Evolutionary conservation across 192 early-diverging fungal species (phyloP), one percentile per base, ranked within the genome.

Genomic region (Glomus cerebriforme): DNA sequence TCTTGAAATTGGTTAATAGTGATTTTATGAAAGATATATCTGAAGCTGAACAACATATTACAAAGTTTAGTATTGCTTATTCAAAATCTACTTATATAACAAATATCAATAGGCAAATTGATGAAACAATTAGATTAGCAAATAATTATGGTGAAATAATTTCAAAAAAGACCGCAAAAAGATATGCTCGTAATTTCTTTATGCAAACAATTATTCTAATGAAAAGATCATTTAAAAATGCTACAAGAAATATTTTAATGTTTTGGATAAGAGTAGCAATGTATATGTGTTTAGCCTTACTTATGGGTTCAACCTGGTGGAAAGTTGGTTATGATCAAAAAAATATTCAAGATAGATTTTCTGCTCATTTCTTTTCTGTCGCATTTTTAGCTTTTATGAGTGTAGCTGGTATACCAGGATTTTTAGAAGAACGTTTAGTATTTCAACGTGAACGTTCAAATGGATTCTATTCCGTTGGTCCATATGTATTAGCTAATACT

Each of bases 1-100:
- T 81, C 64, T 37, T 83, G 31, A 71, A 71, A 70, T 76, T 85
- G 27, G 78, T 83, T 1, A 82, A 77, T 66, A 19, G 43, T 22
- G 75, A 77, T 54, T 77, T 77, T 29, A 77, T 77, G 39, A 47
- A 17, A 7, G 75, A 77, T 67, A 47, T 31, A 31, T 9, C 5
- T 10, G 27, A 74, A 59, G 73, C 58, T 0, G 54, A 74, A 74
- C 19, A 58, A 35, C n/a, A 6, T 68, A 68, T 68, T 68, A 13
- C 31, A 8, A 39, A 8, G 22, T 68, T 68, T 37, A 68, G 8
- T 22, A 17, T 10, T 3, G 1, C 34, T 35, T 68, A 10, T 24
- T 22, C 19, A 37, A 22, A 35, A 35, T 67, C 65, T 29, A 26
- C 8, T 0, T 31, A 63, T 5, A 39, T 31, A 68, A 9, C 4